phyloP scores from a whole-genome alignment of 306 rosid species.

The Cicer chorassanicum region DNA sequence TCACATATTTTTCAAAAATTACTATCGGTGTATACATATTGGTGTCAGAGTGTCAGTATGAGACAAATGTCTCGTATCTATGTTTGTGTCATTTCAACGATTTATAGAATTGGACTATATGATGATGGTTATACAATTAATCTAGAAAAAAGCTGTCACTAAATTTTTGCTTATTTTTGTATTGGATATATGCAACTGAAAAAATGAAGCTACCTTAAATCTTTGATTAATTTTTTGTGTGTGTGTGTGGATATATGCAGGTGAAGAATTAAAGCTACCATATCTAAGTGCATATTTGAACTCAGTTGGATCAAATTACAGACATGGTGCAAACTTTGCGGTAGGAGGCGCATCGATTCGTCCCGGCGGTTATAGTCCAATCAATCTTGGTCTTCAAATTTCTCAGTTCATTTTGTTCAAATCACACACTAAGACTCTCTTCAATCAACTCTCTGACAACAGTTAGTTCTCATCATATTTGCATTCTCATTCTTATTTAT shows the following conservation, averaged over 20 bases:
- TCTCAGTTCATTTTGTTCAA: conserved; percentile 76
- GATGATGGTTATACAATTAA: not conserved
- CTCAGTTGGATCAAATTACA: conserved; percentile 75
- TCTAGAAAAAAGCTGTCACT: not conserved
- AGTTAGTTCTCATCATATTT: conserved; percentile 50
- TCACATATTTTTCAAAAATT: no score
- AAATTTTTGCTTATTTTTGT: not conserved
- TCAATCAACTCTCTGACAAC: conserved; percentile 49
- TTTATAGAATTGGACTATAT: not conserved
- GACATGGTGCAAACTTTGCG: conserved; percentile 90
- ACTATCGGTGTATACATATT: no score
- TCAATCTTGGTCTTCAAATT: conserved; percentile 74
- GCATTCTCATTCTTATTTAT: conserved; percentile 11
- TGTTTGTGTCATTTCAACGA: no score
- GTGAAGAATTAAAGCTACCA: conserved; percentile 80
- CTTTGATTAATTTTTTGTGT: not conserved
- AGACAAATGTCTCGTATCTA: no score
- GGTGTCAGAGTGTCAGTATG: no score
- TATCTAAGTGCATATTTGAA: conserved; percentile 79
- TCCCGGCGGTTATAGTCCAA: conserved; percentile 75
- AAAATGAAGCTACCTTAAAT: conserved; percentile 59
- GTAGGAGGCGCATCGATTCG: conserved; percentile 76
- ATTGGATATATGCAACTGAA: conserved; percentile 60
- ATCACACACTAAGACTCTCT: conserved; percentile 60
- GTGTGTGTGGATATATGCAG: conserved; percentile 49